Evolutionary conservation across 169 alveolate genomes (phyloP).

Genomic region (Plasmodium knowlesi): DNA sequence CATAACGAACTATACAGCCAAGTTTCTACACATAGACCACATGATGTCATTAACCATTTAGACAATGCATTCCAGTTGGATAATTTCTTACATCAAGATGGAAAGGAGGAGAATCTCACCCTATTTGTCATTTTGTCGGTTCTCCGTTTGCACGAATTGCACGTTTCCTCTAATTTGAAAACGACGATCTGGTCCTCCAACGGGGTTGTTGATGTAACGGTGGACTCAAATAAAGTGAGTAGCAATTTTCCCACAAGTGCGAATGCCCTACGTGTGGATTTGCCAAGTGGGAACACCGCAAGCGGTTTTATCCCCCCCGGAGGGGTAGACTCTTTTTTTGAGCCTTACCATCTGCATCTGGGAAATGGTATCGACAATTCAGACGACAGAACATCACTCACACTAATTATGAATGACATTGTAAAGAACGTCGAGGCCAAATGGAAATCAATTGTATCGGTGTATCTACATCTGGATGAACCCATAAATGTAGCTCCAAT

Average conservation of each 20-base stretch:
- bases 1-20: not conserved
- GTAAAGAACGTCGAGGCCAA: not conserved
- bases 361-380: not conserved
- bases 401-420: not conserved
- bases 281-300: not conserved
- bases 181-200: not conserved
- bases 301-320: not conserved
- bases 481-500: not conserved
- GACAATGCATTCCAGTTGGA: not conserved
- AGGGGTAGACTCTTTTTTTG: not conserved
- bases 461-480: slow-evolving; percentile 12
- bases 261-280: not conserved
- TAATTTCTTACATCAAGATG: not conserved
- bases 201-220: not conserved
- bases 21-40: not conserved
- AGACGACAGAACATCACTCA: not conserved
- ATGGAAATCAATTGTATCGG: not conserved
- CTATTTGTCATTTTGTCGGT: slow-evolving; percentile 7
- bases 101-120: slow-evolving; percentile 9
- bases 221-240: not conserved
- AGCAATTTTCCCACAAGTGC: not conserved
- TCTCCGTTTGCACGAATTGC: slow-evolving; percentile 5
- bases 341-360: not conserved
- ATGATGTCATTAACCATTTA: not conserved
- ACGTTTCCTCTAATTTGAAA: not conserved